Base-by-base conservation (phyloP, 768 basidiomycete genomes). In the Cyclocybe cylindracea region DNA sequence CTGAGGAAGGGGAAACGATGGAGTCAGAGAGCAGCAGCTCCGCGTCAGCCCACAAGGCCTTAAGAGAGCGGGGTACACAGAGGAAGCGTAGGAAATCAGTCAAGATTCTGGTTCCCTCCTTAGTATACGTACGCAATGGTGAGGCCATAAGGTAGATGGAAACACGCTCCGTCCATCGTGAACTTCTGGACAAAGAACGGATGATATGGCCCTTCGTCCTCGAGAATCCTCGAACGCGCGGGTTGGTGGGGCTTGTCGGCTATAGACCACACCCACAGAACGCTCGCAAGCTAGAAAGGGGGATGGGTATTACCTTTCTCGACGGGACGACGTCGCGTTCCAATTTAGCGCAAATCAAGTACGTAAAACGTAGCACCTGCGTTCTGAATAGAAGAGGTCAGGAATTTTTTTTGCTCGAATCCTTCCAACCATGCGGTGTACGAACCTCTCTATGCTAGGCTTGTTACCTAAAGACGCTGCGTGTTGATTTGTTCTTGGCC, bases 41-140 rank as follows among this genome's bases (percentile, higher is more conserved):
- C 36, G 19, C 16, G 48, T 43, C 37, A 43, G 18, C 32, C 35
- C 46, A 39, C 39, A 39, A 38, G 55, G 60, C 61, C 59, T 65
- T 65, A 65, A 55, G 56, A 56, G 53, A 56, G 58, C 59, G 59
- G 59, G 51, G 53, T 44, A 54, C 45, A 31, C 46, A 44, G 57
- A 56, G 61, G 61, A 61, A 61, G 57, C 61, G 39, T 24, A 64
- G 54, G 55, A 39, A 64, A 61, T 64, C 59, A 61, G 57, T 55
- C 57, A 58, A 57, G 53, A 48, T 61, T 56, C 56, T 55, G 43
- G 54, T 55, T 57, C 60, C 49, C 44, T 41, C 50, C 47, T 47
- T 42, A 44, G 57, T 60, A 60, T 55, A 60, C 61, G 60, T 58
- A 57, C 59, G 59, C 50, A 44, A 53, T 49, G 54, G 46, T 54